A percentile compares a stretch with the other conserved stretches of the same genome.
These are phyloP conservation scores for Beauveria asiatica DNA, from an alignment of 2,329 filamentous ascomycete genomes.

Conservation along the genomic window DNA sequence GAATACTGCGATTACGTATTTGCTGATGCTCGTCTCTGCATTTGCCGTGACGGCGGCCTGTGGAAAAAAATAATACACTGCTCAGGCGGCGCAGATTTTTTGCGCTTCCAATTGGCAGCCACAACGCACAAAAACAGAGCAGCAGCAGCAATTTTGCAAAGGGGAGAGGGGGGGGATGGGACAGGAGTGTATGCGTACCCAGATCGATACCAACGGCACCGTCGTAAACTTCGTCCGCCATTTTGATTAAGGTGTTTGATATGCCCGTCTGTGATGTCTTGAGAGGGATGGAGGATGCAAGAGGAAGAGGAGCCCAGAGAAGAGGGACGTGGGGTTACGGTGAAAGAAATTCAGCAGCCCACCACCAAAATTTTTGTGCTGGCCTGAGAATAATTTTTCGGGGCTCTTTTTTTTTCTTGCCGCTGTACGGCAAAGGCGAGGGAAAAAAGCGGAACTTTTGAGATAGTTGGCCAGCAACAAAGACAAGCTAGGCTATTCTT, in stretches of 20 bases:
- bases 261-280: conserved; percentile 20
- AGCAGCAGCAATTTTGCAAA: not conserved
- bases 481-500: conserved; percentile 14
- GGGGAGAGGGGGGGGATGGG: not conserved
- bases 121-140: conserved; percentile 2
- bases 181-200: conserved; percentile 51
- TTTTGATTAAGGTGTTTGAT: conserved; percentile 39
- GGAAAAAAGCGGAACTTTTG: not conserved
- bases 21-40: not conserved
- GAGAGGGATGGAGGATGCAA: conserved; percentile 17
- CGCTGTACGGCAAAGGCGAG: not conserved
- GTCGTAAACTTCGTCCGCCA: conserved; percentile 98
- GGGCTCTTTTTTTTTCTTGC: conserved; percentile 23
- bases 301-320: conserved; percentile 18
- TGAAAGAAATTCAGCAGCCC: conserved; percentile 29
- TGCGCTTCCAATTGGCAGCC: not conserved
- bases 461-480: conserved; percentile 3
- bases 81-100: conserved; percentile 4
- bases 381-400: conserved; percentile 22
- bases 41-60: not conserved
- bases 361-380: conserved; percentile 25
- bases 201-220: conserved; percentile 99
- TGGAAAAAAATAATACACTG: not conserved
- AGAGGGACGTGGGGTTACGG: conserved; percentile 26
- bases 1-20: not conserved